Base-by-base conservation (phyloP, 2,329 filamentous ascomycete genomes). In the Diplocarpon rosae region DNA sequence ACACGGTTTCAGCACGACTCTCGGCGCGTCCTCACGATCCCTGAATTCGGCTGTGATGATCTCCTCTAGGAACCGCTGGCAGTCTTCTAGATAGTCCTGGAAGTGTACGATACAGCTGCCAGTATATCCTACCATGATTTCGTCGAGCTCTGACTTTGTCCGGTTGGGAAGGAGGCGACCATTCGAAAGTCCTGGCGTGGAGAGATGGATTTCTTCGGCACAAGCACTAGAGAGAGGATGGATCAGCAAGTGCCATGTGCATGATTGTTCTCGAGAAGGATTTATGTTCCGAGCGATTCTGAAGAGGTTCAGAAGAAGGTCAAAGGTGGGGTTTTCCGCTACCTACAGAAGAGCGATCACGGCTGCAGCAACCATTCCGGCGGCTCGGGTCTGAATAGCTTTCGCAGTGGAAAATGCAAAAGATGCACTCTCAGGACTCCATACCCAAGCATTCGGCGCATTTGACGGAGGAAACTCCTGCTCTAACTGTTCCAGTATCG, bases 21-120 rank as follows among this genome's bases (percentile, higher is more conserved):
- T 66, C 1, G 65, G 64, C 2, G 60, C 55, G 8, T 53, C 35
- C 5, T 47, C 20, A 1, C n/a, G 11, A 8, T 54, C 48, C 14
- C 58, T 59, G 41, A 68, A 69, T 40, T 70, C 68, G 24, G 58
- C 50, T 13, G 56, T 53, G 42, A 78, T 54, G 10, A 78, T 65
- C 16, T 63, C 59, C 55, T 86, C 78, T 39, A 89, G 69, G 57
- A 83, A 83, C 12, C 64, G 57, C 61, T 88, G 83, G 52, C 81
- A 86, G 55, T 83, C 80, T 36, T 68, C 64, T 34, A 85, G 68
- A 62, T 85, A 88, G 54, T 83, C 73, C 38, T 85, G 83, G 56
- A 87, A 87, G 56, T 85, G 78, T n/a, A 79, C 75, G 47, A 89
- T 89, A 57, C 84, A 87, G 6, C 83, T 82, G 28, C 85, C 85